phyloP scores from a whole-genome alignment of 768 basidiomycete species.

The Coprinopsis marcescibilis region DNA sequence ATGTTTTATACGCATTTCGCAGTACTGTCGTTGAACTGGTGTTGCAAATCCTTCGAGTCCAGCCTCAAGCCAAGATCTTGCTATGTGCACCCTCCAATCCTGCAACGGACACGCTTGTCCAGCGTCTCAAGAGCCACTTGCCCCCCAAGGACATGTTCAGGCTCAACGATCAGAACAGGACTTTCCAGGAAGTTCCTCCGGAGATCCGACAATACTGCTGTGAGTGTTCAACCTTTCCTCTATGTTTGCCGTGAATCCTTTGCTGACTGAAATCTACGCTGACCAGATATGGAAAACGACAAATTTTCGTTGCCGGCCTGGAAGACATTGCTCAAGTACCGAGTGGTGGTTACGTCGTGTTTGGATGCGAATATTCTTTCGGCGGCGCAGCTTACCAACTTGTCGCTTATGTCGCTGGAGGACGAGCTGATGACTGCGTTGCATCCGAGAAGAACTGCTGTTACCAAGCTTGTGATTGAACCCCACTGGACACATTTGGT shows the following conservation, averaged over 20 bases:
- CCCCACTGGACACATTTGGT: slow-evolving; percentile 51
- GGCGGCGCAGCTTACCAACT: slow-evolving; percentile 40
- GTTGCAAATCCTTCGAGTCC: slow-evolving; percentile 41
- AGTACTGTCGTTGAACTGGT: slow-evolving; percentile 47
- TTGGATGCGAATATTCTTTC: slow-evolving; percentile 41
- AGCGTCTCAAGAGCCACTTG: slow-evolving; percentile 32
- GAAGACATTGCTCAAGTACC: slow-evolving; percentile 39
- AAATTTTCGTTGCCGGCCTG: slow-evolving; percentile 41
- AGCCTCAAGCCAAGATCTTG: slow-evolving; percentile 41
- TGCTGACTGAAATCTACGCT: background rate
- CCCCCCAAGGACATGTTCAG: slow-evolving; percentile 40
- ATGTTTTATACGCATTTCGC: background rate
- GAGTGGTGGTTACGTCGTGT: slow-evolving; percentile 43
- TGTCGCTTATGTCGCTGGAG: slow-evolving; percentile 33
- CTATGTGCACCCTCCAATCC: slow-evolving; percentile 48
- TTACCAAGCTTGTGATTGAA: slow-evolving; percentile 21
- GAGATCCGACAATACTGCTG: slow-evolving; percentile 43
- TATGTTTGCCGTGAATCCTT: background rate
- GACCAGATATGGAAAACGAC: slow-evolving; percentile 39
- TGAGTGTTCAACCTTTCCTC: slow-evolving; percentile 18
- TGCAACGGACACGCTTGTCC: slow-evolving; percentile 43
- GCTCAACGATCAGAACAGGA: slow-evolving; percentile 43
- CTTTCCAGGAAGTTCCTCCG: slow-evolving; percentile 44
- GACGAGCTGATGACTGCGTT: slow-evolving; percentile 28
- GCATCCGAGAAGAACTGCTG: slow-evolving; percentile 29